Evolutionary conservation across 2,329 filamentous ascomycete genomes (phyloP), one percentile per base, ranked within the genome.

Genomic region (Leptodontidium sp.): DNA sequence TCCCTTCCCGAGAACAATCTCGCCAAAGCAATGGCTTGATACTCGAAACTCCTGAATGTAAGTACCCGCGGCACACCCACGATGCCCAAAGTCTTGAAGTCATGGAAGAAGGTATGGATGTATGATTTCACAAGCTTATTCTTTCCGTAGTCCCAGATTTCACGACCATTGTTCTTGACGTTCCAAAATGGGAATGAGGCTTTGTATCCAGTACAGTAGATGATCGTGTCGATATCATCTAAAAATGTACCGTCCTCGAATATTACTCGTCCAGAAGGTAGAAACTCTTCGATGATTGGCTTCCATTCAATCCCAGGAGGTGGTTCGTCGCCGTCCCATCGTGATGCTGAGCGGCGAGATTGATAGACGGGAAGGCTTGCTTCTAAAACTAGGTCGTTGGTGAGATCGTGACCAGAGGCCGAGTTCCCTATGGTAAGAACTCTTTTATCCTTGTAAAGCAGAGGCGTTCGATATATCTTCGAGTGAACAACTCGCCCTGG

Each of bases 131-230:
- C 66, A 1, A 88, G 75, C 24, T 81, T 83, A 35, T 82, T 81
- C 0, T 75, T 68, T 1, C 75, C 68, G 72, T 89, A 88, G 73
- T 88, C 83, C 73, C 79, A 89, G 1, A 89, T 73, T 0, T 74
- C 66, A 0, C 83, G 80, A 0, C 85, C 85, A 38, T 84, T 85
- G 0, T 68, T 75, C 9, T 77, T 70, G 5, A 62, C 68, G 68
- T 82, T 78, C 1, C 93, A 81, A 76, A 97, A 97, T 0, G 94
- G 93, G 65, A 91, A 91, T 9, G 90, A 90, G 79, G 92, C 96
- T 69, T 95, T 87, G 75, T 96, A 98, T 0, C 94, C 94, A 0
- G 94, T 97, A 78, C 92, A 93, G 79, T 95, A 97, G 43, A 98
- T 78, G 2, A 98, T 81, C 1, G 87, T 86, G 74, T 97, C 94